Base-by-base conservation (phyloP, 2,329 filamentous ascomycete genomes). In the Pestalotiopsis sp. region DNA sequence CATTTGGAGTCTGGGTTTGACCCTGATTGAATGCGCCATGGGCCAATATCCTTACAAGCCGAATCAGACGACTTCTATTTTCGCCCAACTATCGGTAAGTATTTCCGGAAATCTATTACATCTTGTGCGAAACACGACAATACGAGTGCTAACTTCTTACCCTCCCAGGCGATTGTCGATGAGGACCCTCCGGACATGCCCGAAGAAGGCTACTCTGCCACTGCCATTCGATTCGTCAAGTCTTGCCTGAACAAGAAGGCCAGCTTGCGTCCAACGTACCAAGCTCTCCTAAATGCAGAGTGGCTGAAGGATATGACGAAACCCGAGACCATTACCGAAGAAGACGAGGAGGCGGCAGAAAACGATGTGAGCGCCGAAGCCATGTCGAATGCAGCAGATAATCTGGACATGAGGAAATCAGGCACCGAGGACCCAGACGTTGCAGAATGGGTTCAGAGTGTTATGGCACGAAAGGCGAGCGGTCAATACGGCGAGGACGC, bases 11-110 rank as follows among this genome's bases (percentile, higher is more conserved):
- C 82, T 99, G 73, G 96, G 96, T 17, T 81, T 99, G 77, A 97
- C 94, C 36, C 92, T 99, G 72, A 97, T 99, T 74, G 96, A 99
- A 81, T 98, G 95, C 79, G 95, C 95, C 27, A 90, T 97, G 85
- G 96, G 96, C 60, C 89, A 91, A 74, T 99, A 99, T 80, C 96
- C 96, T 1, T 99, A 99, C 76, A 95, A 96, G 4, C 95, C 96
- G 0, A 96, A 99, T 80, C 96, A 97, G 1, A 98, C 97, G 73
- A 96, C 95, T 79, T 98, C 97, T 77, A 99, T 99, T 73, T 98
- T 99, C 85, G 97, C 94, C 76, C 96, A 99, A 79, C 85, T 99
- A 41, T 97, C 92, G 76, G 96, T 98, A 87, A 90, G 95, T 90
- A n/a, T n/a, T 27, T 36, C 68, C 68, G 71, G 17, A 11, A 12